Evolutionary conservation across 2,329 filamentous ascomycete genomes (phyloP), one percentile per base, ranked within the genome.

Genomic region (Cryphonectria nitschkei): DNA sequence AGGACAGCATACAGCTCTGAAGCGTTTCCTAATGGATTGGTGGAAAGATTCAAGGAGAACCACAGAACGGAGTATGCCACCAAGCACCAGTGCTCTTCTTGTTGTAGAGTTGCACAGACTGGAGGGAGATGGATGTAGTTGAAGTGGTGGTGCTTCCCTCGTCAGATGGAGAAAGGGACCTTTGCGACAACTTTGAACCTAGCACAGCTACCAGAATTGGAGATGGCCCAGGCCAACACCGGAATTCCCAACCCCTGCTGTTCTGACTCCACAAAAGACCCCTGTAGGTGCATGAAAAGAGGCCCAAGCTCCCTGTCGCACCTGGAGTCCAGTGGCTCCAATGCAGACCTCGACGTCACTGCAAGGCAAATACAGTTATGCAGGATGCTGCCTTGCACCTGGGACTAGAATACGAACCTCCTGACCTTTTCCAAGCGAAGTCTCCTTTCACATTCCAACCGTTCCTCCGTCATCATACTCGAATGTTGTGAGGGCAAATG

Each of bases 281-380:
- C 62, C 52, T 70, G 65, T 8, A 39, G 26, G 22, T 64, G 60
- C 69, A 58, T 39, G 46, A 32, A 26, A 16, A 32, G 64, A 70
- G 70, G 70, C 68, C 70, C 70, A 72, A 72, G 70, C 70, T 72
- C 70, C 70, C n/a, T 50, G 46, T 50, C 46, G 22, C 46, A 11
- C 7, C 22, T 58, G 29, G 26, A 29, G 29, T 56, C 50, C 52
- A 29, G 52, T 70, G 70, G 65, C 67, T 65, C 63, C 22, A 16
- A 26, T 22, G 19, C 46, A 56, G 34, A 32, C 50, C 34, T 29
- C 43, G 52, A 67, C 65, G 65, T 67, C 65, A 67, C 54, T 60
- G n/a, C 22, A 22, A 61, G 50, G n/a, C 26, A 46, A 39, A 22
- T n/a, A 46, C 37, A 39, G 11, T 50, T 50, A n/a, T 50, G 46